phyloP scores from a whole-genome alignment of 441 rosid genomes.

The Jatropha multifida region DNA sequence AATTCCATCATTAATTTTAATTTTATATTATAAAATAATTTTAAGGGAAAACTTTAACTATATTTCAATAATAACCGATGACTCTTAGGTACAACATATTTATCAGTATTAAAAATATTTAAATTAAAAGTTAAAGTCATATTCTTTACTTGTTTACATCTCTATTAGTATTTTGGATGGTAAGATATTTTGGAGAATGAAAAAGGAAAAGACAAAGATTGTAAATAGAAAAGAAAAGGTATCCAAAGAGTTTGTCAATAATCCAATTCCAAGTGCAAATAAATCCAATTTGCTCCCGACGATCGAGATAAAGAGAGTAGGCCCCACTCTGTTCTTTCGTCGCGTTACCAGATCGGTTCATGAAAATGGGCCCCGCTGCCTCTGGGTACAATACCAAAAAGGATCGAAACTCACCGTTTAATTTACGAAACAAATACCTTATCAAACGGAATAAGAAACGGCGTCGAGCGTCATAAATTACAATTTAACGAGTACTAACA shows the following conservation, averaged over 20 bases:
- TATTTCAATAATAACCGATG: too few species aligned
- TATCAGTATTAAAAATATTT: too few species aligned
- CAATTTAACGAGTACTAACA: neutral
- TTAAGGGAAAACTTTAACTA: too few species aligned
- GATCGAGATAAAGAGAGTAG: conserved; percentile 19
- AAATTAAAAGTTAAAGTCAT: neutral
- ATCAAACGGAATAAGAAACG: neutral
- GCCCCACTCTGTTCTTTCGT: conserved; percentile 18
- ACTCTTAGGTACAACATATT: too few species aligned
- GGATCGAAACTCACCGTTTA: neutral
- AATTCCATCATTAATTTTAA: too few species aligned
- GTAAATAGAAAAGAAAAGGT: neutral
- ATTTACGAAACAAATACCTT: too few species aligned
- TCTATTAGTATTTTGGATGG: neutral
- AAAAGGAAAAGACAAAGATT: neutral
- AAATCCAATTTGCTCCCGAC: conserved; percentile 26
- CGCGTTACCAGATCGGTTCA: neutral
- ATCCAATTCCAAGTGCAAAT: neutral
- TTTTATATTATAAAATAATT: too few species aligned
- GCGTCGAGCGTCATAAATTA: too few species aligned
- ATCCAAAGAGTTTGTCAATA: neutral
- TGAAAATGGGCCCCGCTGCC: neutral
- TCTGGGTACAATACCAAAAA: neutral
- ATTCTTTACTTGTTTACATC: neutral
- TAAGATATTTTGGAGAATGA: neutral